Evolutionary conservation across 352 stramenopile species (phyloP).

Genomic region (Pythium oligandrum): DNA sequence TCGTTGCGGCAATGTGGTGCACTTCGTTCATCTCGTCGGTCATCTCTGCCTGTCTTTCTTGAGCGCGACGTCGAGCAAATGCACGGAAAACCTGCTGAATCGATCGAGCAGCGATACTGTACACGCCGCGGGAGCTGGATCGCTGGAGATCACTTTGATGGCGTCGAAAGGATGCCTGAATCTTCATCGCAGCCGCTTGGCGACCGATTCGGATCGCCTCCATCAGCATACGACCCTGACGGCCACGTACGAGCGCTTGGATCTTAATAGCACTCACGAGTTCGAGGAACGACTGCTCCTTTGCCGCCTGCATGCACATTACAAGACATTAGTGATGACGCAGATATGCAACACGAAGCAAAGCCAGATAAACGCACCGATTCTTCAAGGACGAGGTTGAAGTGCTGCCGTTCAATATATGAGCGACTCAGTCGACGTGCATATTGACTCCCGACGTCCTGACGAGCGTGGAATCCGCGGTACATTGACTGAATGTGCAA

Average conservation of each 20-base stretch:
- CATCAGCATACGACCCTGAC: conserved; percentile 41
- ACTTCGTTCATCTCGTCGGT: conserved; percentile 33
- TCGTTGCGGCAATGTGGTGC: conserved; percentile 47
- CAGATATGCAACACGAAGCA: not conserved
- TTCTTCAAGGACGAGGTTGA: conserved; percentile 30
- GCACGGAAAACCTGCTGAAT: conserved; percentile 45
- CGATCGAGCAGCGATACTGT: conserved; percentile 40
- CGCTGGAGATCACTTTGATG: conserved; percentile 10
- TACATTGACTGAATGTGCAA: conserved; percentile 31
- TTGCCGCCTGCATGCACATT: conserved; percentile 18
- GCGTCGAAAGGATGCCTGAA: conserved; percentile 40
- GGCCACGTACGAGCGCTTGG: conserved; percentile 56
- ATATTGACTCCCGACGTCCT: conserved; percentile 14
- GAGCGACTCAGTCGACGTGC: conserved; percentile 42
- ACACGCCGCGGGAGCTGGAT: conserved; percentile 23
- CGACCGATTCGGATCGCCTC: conserved; percentile 40
- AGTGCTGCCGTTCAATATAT: conserved; percentile 63
- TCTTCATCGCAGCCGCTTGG: conserved; percentile 34
- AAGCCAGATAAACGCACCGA: conserved; percentile 28
- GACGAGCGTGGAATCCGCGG: conserved; percentile 24
- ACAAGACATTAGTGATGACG: conserved; percentile 1
- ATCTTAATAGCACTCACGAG: conserved; percentile 48
- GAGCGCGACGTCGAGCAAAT: conserved; percentile 15
- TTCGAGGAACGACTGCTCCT: conserved; percentile 44
- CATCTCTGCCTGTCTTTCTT: conserved; percentile 23